These are phyloP conservation scores for Globisporangium megalacanthum DNA, from an alignment of 352 stramenopile genomes.

Conservation along the genomic window DNA sequence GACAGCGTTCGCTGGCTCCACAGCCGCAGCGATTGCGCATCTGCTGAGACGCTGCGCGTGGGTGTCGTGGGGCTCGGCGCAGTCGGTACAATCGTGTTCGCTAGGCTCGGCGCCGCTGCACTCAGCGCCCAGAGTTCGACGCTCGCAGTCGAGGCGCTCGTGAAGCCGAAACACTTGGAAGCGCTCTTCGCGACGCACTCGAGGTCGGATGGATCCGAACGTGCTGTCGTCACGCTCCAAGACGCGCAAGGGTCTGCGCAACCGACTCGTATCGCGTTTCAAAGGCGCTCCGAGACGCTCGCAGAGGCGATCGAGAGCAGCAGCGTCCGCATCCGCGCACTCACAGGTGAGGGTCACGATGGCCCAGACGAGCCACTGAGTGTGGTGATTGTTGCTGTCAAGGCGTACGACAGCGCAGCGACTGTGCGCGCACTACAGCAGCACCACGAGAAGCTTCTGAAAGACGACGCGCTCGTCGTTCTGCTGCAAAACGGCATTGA, in stretches of 20 bases:
- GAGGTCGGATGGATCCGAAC: background rate
- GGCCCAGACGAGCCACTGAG: conserved; percentile 23
- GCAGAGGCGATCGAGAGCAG: conserved; percentile 6
- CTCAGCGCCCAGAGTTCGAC: conserved; percentile 1
- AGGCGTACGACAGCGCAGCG: conserved; percentile 51
- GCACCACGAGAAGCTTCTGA: conserved; percentile 26
- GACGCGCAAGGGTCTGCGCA: background rate
- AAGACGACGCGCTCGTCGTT: conserved; percentile 44
- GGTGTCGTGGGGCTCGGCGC: conserved; percentile 64
- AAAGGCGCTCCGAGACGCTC: background rate
- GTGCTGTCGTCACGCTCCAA: conserved; percentile 9
- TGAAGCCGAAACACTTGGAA: conserved; percentile 40
- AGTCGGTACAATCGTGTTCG: conserved; percentile 74
- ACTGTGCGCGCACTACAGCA: conserved; percentile 33
- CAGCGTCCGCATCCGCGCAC: conserved; percentile 28
- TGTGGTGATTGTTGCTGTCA: conserved; percentile 58
- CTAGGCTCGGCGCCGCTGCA: conserved; percentile 31
- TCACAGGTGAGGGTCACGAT: conserved; percentile 12
- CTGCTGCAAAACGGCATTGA: conserved; percentile 68
- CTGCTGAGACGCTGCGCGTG: conserved; percentile 21
- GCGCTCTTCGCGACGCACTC: conserved; percentile 9
- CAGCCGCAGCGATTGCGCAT: background rate
- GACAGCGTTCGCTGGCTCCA: background rate
- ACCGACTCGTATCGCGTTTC: conserved; percentile 1
- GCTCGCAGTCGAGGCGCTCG: conserved; percentile 36